Evolutionary conservation across 148 eudicot species (phyloP).

Genomic region (Camellia japonica): DNA sequence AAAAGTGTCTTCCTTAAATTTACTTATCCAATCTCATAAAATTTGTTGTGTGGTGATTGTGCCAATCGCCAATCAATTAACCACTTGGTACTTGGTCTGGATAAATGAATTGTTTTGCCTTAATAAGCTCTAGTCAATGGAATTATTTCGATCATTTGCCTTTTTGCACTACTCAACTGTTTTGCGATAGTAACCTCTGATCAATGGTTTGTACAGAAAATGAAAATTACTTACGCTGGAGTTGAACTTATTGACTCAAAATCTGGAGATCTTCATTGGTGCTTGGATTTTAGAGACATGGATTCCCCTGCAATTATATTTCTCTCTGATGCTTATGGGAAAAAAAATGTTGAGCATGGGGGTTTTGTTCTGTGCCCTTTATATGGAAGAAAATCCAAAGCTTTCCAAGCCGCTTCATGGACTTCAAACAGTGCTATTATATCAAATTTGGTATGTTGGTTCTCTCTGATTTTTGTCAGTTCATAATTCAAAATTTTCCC

Average conservation of each 20-base stretch:
- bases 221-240: constrained; percentile 83
- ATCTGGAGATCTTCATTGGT: constrained; percentile 94
- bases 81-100: no score
- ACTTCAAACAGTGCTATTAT: constrained; percentile 69
- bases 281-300: constrained; percentile 98
- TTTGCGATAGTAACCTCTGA: background rate
- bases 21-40: no score
- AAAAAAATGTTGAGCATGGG: constrained; percentile 64
- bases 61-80: no score
- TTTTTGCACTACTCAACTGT: background rate
- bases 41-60: no score
- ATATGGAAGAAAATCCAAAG: constrained; percentile 98
- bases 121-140: background rate
- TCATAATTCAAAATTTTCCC: background rate
- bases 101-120: background rate
- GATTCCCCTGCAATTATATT: constrained; percentile 75
- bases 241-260: constrained; percentile 79
- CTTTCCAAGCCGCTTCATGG: constrained; percentile 90
- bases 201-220: constrained; percentile 54
- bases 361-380: constrained; percentile 91
- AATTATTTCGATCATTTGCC: background rate
- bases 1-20: no score
- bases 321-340: constrained; percentile 76
- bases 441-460: constrained; percentile 61
- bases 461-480: constrained; percentile 11